Conservation (phyloP, 2,329 filamentous ascomycete genomes). For the Diaporthe amygdali region DNA sequence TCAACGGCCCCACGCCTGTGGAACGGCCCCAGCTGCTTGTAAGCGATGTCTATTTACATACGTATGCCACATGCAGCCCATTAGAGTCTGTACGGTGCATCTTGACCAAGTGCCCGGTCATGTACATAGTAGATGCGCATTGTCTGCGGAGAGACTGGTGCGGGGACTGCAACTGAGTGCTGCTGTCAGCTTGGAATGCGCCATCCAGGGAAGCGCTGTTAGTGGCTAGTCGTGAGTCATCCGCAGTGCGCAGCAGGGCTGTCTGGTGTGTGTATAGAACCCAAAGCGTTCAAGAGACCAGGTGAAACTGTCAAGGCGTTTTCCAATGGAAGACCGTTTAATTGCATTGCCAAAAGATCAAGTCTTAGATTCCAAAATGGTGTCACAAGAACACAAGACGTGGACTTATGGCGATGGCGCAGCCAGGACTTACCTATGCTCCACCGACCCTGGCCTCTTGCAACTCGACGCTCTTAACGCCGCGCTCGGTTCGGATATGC, state of each 20-base stretch:
- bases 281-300: not conserved
- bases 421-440: conserved; percentile 60
- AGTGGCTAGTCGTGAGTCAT: not conserved
- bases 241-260: not conserved
- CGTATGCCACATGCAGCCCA: not conserved
- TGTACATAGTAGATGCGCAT: not conserved
- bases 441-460: conserved; percentile 62
- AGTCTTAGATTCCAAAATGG: not conserved
- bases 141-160: not conserved
- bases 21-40: not conserved
- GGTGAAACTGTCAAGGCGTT: not conserved
- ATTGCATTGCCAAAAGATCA: not conserved
- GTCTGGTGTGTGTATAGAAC: not conserved
- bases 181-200: not conserved
- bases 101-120: not conserved
- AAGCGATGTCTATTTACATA: not conserved
- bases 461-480: conserved; percentile 59
- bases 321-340: not conserved
- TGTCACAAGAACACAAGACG: conserved; percentile 31
- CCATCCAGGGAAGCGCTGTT: not conserved
- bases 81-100: not conserved
- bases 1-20: not conserved
- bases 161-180: not conserved
- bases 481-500: conserved; percentile 59
- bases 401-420: conserved; percentile 47